Conservation (phyloP, 1,284 basidiomycete species). For the Lignosus rhinocerotis region DNA sequence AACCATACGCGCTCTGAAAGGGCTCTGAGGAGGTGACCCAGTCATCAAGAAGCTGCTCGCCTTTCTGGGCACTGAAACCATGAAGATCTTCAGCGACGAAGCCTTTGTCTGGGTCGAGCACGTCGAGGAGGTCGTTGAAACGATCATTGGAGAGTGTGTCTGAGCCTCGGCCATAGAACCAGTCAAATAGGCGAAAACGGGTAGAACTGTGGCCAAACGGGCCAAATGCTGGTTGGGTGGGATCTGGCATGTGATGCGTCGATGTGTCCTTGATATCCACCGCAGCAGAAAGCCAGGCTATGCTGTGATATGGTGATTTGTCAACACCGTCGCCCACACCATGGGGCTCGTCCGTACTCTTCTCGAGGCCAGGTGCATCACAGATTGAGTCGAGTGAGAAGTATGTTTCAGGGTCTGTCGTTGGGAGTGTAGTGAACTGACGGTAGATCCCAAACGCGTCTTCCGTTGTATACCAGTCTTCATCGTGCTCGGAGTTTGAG, state of each 20-base stretch:
- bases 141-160: neutral
- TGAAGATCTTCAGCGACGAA: slow-evolving; percentile 22
- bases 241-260: too few relatives aligned
- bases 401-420: neutral
- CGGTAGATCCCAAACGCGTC: slow-evolving; percentile 2
- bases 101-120: slow-evolving; percentile 5
- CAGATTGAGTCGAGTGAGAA: neutral
- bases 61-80: slow-evolving; percentile 14
- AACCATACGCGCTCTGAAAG: slow-evolving; percentile 23
- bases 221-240: neutral
- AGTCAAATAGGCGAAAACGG: neutral
- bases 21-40: neutral
- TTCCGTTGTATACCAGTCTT: neutral
- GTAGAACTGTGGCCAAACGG: neutral
- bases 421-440: neutral
- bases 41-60: slow-evolving; percentile 19
- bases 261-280: too few relatives aligned
- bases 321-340: too few relatives aligned
- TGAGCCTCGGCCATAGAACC: neutral
- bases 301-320: neutral
- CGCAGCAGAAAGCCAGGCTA: slow-evolving; percentile 10
- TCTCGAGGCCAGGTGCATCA: neutral
- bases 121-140: slow-evolving; percentile 3
- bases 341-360: neutral
- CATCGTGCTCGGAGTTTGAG: neutral